These are phyloP conservation scores for Laburnicola sp. DNA, from an alignment of 2,329 filamentous ascomycete species.

Conservation along the genomic window DNA sequence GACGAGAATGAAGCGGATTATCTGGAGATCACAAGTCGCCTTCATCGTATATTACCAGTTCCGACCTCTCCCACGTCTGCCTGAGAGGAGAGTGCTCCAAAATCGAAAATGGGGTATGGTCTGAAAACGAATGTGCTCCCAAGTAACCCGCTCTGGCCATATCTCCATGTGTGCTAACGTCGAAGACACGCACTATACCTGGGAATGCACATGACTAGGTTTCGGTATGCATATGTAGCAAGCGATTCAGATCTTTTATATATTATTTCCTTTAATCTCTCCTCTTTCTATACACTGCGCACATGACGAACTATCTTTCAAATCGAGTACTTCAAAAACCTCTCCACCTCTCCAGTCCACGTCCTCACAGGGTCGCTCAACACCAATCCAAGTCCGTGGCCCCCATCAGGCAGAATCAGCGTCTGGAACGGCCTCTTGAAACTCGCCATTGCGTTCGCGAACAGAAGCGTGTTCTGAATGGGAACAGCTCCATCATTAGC, in stretches of 20 bases:
- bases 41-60: constrained; percentile 78
- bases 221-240: too few relatives aligned
- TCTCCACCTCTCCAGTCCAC: constrained; percentile 9
- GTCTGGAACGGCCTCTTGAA: constrained; percentile 2
- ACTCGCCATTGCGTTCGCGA: constrained; percentile 11
- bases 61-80: constrained; percentile 43
- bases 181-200: too few relatives aligned
- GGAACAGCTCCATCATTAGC: constrained; percentile 10
- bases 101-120: too few relatives aligned
- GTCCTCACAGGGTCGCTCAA: constrained; percentile 9
- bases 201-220: too few relatives aligned
- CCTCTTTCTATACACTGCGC: too few relatives aligned
- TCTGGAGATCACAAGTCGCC: constrained; percentile 68
- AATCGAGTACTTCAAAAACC: constrained; percentile 9
- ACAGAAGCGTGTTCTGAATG: constrained; percentile 6
- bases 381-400: constrained; percentile 8
- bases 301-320: neutral
- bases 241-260: too few relatives aligned
- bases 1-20: constrained; percentile 75
- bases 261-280: too few relatives aligned
- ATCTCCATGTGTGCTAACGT: too few relatives aligned
- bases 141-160: too few relatives aligned
- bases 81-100: neutral
- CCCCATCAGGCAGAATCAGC: constrained; percentile 10
- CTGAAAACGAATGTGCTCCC: too few relatives aligned